Evolutionary conservation across 768 basidiomycete genomes (phyloP), one percentile per base, ranked within the genome.

Genomic region (Termitomyces sp.): DNA sequence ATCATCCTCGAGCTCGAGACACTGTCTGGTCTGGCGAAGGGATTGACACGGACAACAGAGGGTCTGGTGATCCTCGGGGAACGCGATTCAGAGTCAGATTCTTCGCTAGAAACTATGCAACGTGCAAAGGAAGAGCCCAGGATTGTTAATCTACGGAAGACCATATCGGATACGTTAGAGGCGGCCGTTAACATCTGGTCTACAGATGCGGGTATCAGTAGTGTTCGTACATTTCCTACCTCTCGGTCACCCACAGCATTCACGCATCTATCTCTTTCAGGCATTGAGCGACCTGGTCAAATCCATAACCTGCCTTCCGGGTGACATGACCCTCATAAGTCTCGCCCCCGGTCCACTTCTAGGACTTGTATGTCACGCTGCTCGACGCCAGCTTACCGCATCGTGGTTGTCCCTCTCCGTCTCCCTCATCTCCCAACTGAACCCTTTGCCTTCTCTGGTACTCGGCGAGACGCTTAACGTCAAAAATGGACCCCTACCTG

Each of bases 341-440:
- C 78, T 97, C 0, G 85, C 91, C 2, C 82, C 94, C 8, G 85
- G 83, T 6, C 94, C 94, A 1, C 74, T 98, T 4, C 75, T 94
- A n/a, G 86, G 86, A 63, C 72, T 92, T 36, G 84, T 92, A 26
- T 92, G 90, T 58, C 66, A 83, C 26, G 90, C 91, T 0, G 78
- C 83, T 2, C 84, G 86, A 63, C 76, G 85, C 28, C 86, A 87
- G 63, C 72, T 91, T 16, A 92, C 87, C 2, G 89, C 85, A 1
- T 81, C 90, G 1, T 98, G 94, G 95, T 78, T 97, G 3, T 83
- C 87, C 11, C 76, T 97, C 0, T 88, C 91, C 1, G 82, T 84
- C 18, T 92, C 92, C 62, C 78, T 97, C 26, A 79, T 90, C 58
- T 81, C 85, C 16, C 92, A 96, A 61, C 79, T 98, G 45, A 87